phyloP scores from a whole-genome alignment of 805 yeast species.

The Metschnikowia rubicola region DNA sequence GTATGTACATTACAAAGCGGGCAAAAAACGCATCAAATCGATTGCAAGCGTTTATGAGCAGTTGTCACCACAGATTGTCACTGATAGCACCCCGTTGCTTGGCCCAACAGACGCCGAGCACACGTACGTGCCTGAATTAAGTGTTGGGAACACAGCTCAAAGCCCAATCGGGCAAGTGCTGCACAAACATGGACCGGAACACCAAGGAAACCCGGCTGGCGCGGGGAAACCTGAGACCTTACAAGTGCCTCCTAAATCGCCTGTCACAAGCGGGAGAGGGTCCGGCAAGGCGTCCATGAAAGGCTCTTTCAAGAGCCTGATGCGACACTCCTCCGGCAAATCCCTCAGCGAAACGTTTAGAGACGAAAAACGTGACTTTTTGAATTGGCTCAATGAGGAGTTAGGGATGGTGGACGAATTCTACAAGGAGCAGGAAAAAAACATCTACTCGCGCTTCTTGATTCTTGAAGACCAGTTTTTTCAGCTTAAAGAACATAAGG shows the following conservation, averaged over 20 bases:
- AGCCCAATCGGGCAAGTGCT: no score
- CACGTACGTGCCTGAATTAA: constrained; percentile 4
- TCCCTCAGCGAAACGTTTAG: constrained; percentile 18
- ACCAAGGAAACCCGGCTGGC: not conserved
- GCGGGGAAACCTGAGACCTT: not conserved
- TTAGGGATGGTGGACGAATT: constrained; percentile 58
- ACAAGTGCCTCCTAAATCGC: not conserved
- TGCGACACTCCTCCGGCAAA: constrained; percentile 6
- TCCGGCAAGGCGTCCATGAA: not conserved
- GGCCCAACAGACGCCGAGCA: constrained; percentile 4
- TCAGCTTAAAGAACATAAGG: constrained; percentile 54
- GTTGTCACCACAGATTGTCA: constrained; percentile 8
- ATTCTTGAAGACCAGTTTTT: constrained; percentile 66
- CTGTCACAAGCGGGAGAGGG: not conserved
- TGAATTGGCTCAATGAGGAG: constrained; percentile 66
- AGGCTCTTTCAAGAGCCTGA: constrained; percentile 3
- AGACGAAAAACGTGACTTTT: constrained; percentile 45
- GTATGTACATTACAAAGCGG: constrained; percentile 68
- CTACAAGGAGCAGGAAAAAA: constrained; percentile 57
- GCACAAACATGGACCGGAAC: not conserved
- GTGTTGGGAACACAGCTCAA: not conserved
- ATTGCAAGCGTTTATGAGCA: constrained; percentile 20
- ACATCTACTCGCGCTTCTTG: constrained; percentile 55
- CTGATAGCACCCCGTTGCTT: constrained; percentile 17
- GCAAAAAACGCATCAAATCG: constrained; percentile 51